Conservation (phyloP, 306 rosid genomes). For the Dryas drummondii region DNA sequence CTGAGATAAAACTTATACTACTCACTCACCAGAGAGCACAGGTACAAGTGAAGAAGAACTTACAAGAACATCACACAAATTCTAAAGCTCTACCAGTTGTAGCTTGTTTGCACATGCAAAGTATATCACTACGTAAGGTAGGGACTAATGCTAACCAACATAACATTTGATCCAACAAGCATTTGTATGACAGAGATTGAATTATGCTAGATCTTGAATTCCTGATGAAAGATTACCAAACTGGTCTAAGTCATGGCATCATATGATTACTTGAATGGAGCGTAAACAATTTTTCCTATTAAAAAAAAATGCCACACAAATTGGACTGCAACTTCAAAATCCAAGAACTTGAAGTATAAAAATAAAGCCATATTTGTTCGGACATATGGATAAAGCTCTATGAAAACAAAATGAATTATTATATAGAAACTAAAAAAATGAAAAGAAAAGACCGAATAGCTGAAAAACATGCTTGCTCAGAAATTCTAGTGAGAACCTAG, state of each 20-base stretch:
- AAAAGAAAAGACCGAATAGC: neutral
- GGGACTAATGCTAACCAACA: neutral
- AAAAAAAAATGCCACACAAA: too few species aligned
- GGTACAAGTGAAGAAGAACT: neutral
- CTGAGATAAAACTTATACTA: neutral
- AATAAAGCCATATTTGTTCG: neutral
- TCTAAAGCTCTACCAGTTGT: neutral
- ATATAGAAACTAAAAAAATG: neutral
- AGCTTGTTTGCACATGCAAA: neutral
- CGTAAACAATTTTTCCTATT: too few species aligned
- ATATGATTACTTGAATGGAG: neutral
- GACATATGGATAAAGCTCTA: neutral
- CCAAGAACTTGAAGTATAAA: neutral
- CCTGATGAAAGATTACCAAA: neutral
- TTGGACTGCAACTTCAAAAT: neutral
- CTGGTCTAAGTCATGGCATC: neutral
- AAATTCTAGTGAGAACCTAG: neutral
- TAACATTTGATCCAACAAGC: neutral
- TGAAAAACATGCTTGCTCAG: neutral
- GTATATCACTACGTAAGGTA: neutral
- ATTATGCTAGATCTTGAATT: neutral
- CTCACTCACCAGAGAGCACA: neutral
- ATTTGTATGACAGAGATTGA: neutral
- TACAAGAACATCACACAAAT: neutral
- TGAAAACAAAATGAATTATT: neutral